Base-by-base conservation (phyloP, 345 rosid species). In the Rubroshorea leprosula region DNA sequence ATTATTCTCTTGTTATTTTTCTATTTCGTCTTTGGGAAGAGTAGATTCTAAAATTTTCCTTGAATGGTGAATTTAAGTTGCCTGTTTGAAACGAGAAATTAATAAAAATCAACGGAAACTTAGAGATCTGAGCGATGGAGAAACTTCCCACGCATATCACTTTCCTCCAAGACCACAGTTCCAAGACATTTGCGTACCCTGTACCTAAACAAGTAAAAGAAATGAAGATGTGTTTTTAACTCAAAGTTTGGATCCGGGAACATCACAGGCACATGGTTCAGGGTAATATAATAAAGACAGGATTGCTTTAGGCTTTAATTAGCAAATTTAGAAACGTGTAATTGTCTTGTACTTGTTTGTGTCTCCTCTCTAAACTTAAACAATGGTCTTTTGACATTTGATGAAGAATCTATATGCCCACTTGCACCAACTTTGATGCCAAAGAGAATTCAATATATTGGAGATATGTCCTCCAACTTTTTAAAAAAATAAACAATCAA, bases 61-160 rank as follows among this genome's bases (percentile, higher is more conserved):
- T 43, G 31, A n/a, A n/a, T n/a, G n/a, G n/a, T n/a, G n/a, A n/a
- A n/a, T n/a, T n/a, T n/a, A n/a, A n/a, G n/a, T n/a, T n/a, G n/a
- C n/a, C n/a, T n/a, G n/a, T n/a, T n/a, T n/a, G n/a, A n/a, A n/a
- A n/a, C n/a, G n/a, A n/a, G n/a, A n/a, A n/a, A n/a, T n/a, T n/a
- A n/a, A n/a, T n/a, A 25, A 3, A 19, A 54, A 19, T 55, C 18
- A 21, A 20, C 12, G 19, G 44, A 31, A 54, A 4, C 11, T 15
- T 16, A 60, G 23, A 31, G 55, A 38, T 55, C 39, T 16, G 22
- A 56, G 49, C 39, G 14, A 47, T 19, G 50, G 23, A n/a, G 63
- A 59, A 48, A 59, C 54, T 58, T 24, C 62, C 44, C 54, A 45
- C 35, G 9, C 21, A 27, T 45, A 26, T 58, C 62, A 21, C 63